Conservation (phyloP, 2,329 filamentous ascomycete genomes). For the Pseudogymnoascus sp. region DNA sequence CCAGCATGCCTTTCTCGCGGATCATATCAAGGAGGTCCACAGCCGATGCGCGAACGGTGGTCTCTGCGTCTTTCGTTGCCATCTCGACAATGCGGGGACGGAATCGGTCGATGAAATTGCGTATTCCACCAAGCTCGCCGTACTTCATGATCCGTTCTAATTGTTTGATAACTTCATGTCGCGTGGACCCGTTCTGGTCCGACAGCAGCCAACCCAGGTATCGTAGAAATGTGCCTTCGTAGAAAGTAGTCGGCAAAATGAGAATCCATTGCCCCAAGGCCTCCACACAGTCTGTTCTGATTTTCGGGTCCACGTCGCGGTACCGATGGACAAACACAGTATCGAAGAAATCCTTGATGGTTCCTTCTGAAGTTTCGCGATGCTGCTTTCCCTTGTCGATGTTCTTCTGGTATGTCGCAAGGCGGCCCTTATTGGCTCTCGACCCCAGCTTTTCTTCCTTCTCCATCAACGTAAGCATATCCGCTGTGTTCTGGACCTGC, state of each 20-base stretch:
- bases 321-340: conserved; percentile 93
- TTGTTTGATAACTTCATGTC: conserved; percentile 81
- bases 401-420: conserved; percentile 63
- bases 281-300: conserved; percentile 79
- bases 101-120: conserved; percentile 90
- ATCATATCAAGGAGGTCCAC: conserved; percentile 77
- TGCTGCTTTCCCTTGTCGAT: conserved; percentile 39
- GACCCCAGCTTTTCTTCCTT: conserved; percentile 63
- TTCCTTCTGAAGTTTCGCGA: conserved; percentile 53
- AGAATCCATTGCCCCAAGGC: conserved; percentile 85
- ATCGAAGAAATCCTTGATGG: conserved; percentile 81
- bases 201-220: conserved; percentile 96
- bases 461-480: conserved; percentile 69
- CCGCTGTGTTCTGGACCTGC: conserved; percentile 64
- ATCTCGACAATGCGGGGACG: conserved; percentile 83
- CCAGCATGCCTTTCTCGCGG: conserved; percentile 74
- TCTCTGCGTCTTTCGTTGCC: conserved; percentile 75
- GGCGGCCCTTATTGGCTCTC: conserved; percentile 68
- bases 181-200: conserved; percentile 63
- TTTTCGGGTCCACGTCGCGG: conserved; percentile 82
- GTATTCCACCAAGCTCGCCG: conserved; percentile 63
- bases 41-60: conserved; percentile 67
- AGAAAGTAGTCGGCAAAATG: conserved; percentile 75
- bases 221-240: conserved; percentile 81
- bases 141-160: conserved; percentile 71